These are phyloP conservation scores for Mycothermus thermophilus DNA, from an alignment of 495 filamentous ascomycete genomes.

Conservation along the genomic window DNA sequence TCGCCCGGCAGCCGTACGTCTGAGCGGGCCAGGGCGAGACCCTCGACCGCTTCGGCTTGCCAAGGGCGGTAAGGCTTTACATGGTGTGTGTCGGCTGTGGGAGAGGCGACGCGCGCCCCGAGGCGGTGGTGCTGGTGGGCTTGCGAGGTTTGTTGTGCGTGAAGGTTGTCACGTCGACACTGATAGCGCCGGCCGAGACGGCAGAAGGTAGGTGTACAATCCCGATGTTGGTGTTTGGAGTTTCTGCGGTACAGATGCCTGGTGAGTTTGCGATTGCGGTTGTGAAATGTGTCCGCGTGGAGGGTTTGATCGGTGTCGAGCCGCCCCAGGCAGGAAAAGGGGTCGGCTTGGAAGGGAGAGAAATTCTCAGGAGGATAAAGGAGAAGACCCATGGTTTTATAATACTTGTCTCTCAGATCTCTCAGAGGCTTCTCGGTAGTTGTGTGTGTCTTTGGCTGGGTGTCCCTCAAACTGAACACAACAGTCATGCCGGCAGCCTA, in stretches of 20 bases:
- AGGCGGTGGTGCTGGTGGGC: neutral
- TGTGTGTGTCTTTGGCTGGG: neutral
- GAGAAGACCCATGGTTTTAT: neutral
- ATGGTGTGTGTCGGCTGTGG: neutral
- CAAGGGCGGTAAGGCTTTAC: neutral
- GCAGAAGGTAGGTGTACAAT: no score
- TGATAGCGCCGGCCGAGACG: no score
- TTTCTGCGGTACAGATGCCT: no score
- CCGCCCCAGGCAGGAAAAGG: neutral
- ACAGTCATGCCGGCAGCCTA: no score
- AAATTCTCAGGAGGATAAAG: no score
- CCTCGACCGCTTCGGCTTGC: conserved; percentile 1
- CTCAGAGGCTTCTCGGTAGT: neutral
- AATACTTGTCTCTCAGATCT: neutral
- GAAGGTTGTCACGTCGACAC: no score
- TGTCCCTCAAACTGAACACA: no score
- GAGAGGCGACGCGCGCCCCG: neutral
- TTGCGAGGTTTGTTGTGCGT: no score
- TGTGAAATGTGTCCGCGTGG: no score
- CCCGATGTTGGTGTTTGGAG: no score
- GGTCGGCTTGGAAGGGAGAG: neutral
- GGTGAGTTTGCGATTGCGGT: no score
- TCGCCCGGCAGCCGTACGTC: neutral
- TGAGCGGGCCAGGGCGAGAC: neutral
- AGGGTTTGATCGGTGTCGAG: neutral